Base-by-base conservation (phyloP, 2,329 filamentous ascomycete genomes). In the Botrytis fabae region DNA sequence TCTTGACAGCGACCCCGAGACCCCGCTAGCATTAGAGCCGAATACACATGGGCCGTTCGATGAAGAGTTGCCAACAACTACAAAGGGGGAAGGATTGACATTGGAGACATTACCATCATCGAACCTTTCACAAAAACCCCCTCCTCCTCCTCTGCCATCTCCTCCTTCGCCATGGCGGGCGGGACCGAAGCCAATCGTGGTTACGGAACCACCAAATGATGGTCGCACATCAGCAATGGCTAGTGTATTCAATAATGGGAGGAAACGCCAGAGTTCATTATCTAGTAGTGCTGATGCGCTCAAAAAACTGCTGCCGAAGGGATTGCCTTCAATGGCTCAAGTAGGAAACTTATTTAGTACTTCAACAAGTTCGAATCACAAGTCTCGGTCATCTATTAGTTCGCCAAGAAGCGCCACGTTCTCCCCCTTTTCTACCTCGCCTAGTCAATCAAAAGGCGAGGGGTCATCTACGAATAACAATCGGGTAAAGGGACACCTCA, bases 261-360 rank as follows among this genome's bases (percentile, higher is more conserved):
- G 86, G 69, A 73, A 72, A 44, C 83, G 84, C 62, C 77, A 74
- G 59, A 83, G 89, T 32, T 87, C 89, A 28, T 83, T 85, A 25
- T 90, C 89, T 2, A 84, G 85, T 4, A 86, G 89, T 22, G 84
- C 87, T 48, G 88, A 90, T 71, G 86, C 88, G 8, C 79, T 91
- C 40, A 89, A 85, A 79, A 86, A 84, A 75, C 79, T 91, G 61
- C 68, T 81, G 16, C 87, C 86, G 61, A 88, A 86, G 74, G 87
- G 85, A 0, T 79, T 90, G 14, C 87, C 88, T 2, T 89, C 87
- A 9, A 79, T 81, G 76, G 70, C 75, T 38, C 78, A 77, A 69
- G 77, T 76, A 64, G 77, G 79, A 65, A 77, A 79, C 71, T 73
- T 79, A n/a, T 79, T 80, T 74, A 76, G 75, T 22, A 73, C 77